Evolutionary conservation across 495 filamentous ascomycete species (phyloP), one percentile per base, ranked within the genome.

Genomic region (Aspergillus haitiensis): DNA sequence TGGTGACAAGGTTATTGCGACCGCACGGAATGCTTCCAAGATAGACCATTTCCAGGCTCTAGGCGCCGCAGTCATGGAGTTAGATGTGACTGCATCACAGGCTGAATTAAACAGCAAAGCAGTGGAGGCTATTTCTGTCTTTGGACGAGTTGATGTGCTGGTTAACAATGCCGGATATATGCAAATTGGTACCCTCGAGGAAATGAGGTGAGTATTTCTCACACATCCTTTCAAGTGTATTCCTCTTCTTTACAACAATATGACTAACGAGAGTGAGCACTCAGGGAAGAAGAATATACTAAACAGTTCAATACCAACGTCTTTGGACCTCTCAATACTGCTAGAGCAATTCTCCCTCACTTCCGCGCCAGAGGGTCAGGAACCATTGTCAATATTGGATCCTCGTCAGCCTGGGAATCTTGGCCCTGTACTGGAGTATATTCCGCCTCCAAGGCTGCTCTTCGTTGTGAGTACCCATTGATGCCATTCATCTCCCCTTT

Each of bases 1-100:
- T 8, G 84, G 83, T 0, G 81, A 85, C 66, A 71, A 71, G 33
- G 81, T 84, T 16, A 81, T 88, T 53, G 83, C 83, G 6, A 81
- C 81, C 1, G 80, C 79, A 18, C 82, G 84, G 21, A 71, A 69
- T 52, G 64, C 69, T 16, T 63, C 73, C 0, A 73, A 68, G 37
- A 69, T 84, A 12, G 53, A 72, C 31, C 61, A 72, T 49, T 70
- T 84, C 12, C 67, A 75, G 57, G 70, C 71, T 0, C 64, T 72
- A 3, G 82, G 82, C 1, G 79, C 77, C 5, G 64, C 69, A 3
- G 69, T 64, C 9, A 50, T 81, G 7, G 64, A 73, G 48, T 70
- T 83, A 2, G 80, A 84, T 63, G 74, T 83, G 7, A 78, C 71
- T 7, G 63, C 65, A 7, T 59, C 73, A 3, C 70, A 75, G 34